phyloP scores from a whole-genome alignment of 202 grass and related monocot species.

The Panicum hallii region DNA sequence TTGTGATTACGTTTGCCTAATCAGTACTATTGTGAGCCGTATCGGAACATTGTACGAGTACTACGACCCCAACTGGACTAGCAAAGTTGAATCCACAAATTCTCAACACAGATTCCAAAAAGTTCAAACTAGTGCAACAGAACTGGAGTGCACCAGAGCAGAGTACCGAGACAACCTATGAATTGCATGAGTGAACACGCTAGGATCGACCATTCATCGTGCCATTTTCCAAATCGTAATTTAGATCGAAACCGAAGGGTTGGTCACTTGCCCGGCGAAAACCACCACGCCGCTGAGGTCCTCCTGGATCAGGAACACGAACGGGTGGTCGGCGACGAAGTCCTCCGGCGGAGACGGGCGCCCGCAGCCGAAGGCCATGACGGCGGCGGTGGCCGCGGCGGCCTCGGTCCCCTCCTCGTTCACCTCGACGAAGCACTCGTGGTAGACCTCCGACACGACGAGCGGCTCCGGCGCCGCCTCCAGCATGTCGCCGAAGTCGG shows the following conservation, averaged over 20 bases:
- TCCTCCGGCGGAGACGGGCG: neutral
- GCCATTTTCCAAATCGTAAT: neutral
- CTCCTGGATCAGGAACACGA: slow-evolving; percentile 76
- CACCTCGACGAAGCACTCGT: slow-evolving; percentile 68
- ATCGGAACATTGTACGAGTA: no score
- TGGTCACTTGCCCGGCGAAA: slow-evolving; percentile 58
- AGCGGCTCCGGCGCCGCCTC: neutral
- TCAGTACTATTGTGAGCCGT: no score
- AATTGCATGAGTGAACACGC: neutral
- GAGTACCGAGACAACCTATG: no score
- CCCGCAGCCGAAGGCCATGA: neutral
- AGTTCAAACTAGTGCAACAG: neutral
- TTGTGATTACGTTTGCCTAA: no score
- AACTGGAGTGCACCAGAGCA: no score
- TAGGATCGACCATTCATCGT: neutral
- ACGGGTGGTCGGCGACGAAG: slow-evolving; percentile 74
- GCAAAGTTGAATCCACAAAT: neutral
- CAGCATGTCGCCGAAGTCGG: slow-evolving; percentile 43
- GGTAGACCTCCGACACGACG: slow-evolving; percentile 26
- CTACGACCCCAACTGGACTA: no score
- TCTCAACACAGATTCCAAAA: neutral
- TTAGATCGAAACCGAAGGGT: slow-evolving; percentile 38
- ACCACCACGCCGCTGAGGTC: slow-evolving; percentile 60
- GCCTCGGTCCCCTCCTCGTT: slow-evolving; percentile 78
- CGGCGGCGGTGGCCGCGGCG: slow-evolving; percentile 47